Percentiles rank a stretch among this genome's conserved stretches.
Conservation (phyloP, 2,329 filamentous ascomycete species). For the Hymenoscyphus infarciens region DNA sequence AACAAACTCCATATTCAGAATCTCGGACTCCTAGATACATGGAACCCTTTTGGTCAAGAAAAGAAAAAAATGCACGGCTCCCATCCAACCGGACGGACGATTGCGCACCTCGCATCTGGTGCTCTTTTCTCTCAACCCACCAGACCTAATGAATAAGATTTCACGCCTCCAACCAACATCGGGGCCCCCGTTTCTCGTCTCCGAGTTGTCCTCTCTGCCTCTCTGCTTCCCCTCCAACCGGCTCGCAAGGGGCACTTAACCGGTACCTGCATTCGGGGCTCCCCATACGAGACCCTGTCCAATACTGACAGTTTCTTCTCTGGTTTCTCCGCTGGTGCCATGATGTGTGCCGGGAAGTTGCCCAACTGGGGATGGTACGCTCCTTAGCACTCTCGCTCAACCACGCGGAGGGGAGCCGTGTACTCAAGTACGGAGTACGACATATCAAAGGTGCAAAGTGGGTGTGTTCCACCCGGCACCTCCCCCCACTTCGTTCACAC, state of each 20-base stretch:
- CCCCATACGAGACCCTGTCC: conserved; percentile 12
- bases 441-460: neutral
- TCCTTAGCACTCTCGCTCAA: neutral
- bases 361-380: neutral
- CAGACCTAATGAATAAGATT: neutral
- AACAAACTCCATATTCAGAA: neutral
- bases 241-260: neutral
- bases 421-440: too few relatives aligned
- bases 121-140: neutral
- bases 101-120: neutral
- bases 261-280: conserved; percentile 22
- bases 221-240: too few relatives aligned
- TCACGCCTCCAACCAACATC: neutral
- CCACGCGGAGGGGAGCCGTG: neutral
- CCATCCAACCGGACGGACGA: neutral
- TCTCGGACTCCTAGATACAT: neutral
- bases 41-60: neutral
- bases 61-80: neutral
- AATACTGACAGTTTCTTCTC: conserved; percentile 12
- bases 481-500: too few relatives aligned
- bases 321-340: neutral
- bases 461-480: too few relatives aligned
- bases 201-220: neutral
- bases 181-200: neutral
- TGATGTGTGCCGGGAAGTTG: neutral